Conservation (phyloP, 2,329 filamentous ascomycete species). For the Claviceps sp. region DNA sequence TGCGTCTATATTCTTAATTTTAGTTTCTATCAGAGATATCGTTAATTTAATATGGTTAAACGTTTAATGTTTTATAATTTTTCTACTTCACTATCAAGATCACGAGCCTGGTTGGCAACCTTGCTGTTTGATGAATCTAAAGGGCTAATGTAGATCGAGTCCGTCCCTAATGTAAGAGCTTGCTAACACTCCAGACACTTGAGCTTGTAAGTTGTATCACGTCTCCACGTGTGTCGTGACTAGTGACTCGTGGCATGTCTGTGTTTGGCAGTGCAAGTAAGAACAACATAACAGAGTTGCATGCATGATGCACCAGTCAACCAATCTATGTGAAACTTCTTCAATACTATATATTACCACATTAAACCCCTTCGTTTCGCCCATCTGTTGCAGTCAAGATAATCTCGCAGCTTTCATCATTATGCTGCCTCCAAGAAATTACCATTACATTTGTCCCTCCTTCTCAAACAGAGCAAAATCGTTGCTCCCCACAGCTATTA, state of each 20-base stretch:
- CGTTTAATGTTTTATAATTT: no score
- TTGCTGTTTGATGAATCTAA: no score
- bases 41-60: no score
- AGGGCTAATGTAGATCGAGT: not conserved
- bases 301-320: not conserved
- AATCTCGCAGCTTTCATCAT: slow-evolving; percentile 16
- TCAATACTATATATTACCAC: slow-evolving; percentile 8
- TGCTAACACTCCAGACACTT: not conserved
- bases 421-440: slow-evolving; percentile 22
- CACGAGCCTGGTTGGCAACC: no score
- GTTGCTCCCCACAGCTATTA: slow-evolving; percentile 14
- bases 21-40: no score
- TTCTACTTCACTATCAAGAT: no score
- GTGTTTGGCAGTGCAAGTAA: no score
- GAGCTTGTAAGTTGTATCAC: not conserved
- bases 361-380: slow-evolving; percentile 11
- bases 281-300: no score
- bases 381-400: slow-evolving; percentile 17
- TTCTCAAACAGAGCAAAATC: slow-evolving; percentile 18
- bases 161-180: not conserved
- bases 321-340: slow-evolving; percentile 3
- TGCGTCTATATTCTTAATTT: no score
- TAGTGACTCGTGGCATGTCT: no score
- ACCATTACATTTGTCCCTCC: slow-evolving; percentile 12
- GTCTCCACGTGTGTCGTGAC: no score